Base-by-base conservation (phyloP, 495 filamentous ascomycete genomes). In the Symbiotaphrina buchneri region DNA sequence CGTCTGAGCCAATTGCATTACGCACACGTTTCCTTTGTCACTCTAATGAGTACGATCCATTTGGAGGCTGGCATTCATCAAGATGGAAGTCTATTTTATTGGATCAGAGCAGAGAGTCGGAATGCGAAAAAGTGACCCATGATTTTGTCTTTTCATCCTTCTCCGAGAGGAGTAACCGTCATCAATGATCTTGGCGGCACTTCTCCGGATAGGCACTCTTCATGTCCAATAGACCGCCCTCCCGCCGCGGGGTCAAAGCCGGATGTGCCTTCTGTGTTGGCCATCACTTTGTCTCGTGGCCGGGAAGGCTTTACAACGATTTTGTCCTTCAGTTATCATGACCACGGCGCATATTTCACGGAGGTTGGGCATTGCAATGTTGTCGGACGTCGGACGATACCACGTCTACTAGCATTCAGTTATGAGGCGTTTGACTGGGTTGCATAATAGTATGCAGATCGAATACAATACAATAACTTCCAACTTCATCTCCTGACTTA, bases 1-100 rank as follows among this genome's bases (percentile, higher is more conserved):
- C 28, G 15, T 35, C 26, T 35, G 24, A 32, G 18, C 31, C 2
- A 29, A 1, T 25, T 25, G 7, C 22, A 8, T 8, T 13, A 25
- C 22, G 13, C 22, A 25, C 22, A 25, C 22, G 13, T 13, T 8
- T 13, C 7, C 22, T 8, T 13, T 8, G 8, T 7, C 22, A 25
- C 22, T 8, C 22, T 8, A 25, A 25, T 8, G 13, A 7, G 7
- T 25, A 25, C 8, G 13, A 8, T 25, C 13, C 8, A 13, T 25
- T 25, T 25, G 22, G 8, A 25, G 7, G 22, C 22, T 25, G 7
- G 22, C 13, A 8, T 25, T 7, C 22, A 25, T 8, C 22, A 25
- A 25, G 22, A 25, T 25, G 7, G 22, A 8, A 7, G 8, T 25
- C 7, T 8, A 25, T 25, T 13, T 25, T 25, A 7, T 25, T 13